Evolutionary conservation across 768 basidiomycete genomes (phyloP), one percentile per base, ranked within the genome.

Genomic region (Omphalotus guepiniiformis): DNA sequence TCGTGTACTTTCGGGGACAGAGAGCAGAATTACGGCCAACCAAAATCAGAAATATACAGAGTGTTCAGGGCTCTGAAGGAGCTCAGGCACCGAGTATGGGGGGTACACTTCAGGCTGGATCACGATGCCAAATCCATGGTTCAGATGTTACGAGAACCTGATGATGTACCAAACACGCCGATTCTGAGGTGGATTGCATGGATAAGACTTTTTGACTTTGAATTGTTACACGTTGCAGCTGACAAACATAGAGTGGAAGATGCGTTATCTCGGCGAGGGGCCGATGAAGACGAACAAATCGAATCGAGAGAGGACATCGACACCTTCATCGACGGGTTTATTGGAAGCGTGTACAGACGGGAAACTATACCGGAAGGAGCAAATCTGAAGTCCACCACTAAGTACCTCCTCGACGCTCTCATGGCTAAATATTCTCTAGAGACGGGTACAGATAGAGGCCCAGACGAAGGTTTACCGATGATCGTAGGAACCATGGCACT

Each of bases 41-140:
- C 68, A 0, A 72, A 73, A 42, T 42, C 64, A 0, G 67, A 72
- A 48, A 56, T 73, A 0, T 74, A 68, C 41, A 65, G 71, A 0
- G 37, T 71, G 0, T 71, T 62, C 39, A 42, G 65, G 0, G 61
- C 64, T 1, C 30, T 73, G n/a, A 61, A 60, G 29, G 59, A 59
- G 2, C 34, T 65, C 0, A 51, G 63, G 1, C 56, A 66, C 28
- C 46, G 61, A 1, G 41, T 69, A 1, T 67, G 59, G 58, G 69
- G 65, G 11, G 43, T 64, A 1, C 56, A 58, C 42, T 64, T 70
- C 34, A 40, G 56, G 4, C 19, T 70, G 0, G 64, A 73, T 44
- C 60, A 65, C 3, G 66, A 73, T 42, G 67, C 64, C 0, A 58
- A 63, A 32, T 66, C 62, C 29, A 57, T 74, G 1, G 59, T 54